Evolutionary conservation across 2,329 filamentous ascomycete genomes (phyloP).

Genomic region (Teratosphaeria destructans): DNA sequence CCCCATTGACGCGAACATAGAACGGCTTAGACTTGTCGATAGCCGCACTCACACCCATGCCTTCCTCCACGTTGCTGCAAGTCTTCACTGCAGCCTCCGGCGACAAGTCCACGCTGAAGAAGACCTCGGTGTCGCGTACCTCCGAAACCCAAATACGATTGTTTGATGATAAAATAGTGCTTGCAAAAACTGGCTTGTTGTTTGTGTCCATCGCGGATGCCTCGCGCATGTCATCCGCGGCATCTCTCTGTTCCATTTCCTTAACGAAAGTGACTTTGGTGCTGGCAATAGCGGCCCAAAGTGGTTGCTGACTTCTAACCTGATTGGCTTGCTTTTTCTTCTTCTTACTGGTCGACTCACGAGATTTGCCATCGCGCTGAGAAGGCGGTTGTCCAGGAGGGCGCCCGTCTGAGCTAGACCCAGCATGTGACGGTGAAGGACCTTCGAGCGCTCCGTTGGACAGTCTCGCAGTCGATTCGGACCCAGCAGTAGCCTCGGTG

Average conservation of each 20-base stretch:
- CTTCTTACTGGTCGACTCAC: constrained; percentile 59
- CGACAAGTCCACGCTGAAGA: constrained; percentile 44
- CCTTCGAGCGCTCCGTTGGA: constrained; percentile 12
- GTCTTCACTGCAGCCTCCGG: constrained; percentile 14
- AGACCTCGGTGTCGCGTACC: constrained; percentile 66
- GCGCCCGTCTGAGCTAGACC: constrained; percentile 35
- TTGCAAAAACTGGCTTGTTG: constrained; percentile 52
- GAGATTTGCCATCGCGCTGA: constrained; percentile 45
- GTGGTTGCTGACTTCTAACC: constrained; percentile 78
- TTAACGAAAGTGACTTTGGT: constrained; percentile 95
- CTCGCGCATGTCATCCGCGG: constrained; percentile 60
- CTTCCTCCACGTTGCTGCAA: constrained; percentile 26
- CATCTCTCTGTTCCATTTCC: constrained; percentile 63
- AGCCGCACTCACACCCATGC: constrained; percentile 30
- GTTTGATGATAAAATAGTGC: constrained; percentile 44
- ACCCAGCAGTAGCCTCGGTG: constrained; percentile 19
- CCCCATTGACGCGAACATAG: constrained; percentile 68
- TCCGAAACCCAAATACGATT: constrained; percentile 74
- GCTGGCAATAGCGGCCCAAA: constrained; percentile 89
- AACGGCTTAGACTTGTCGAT: constrained; percentile 65
- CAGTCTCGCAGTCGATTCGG: constrained; percentile 12
- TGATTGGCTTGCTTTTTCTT: constrained; percentile 84
- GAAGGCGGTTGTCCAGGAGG: constrained; percentile 42
- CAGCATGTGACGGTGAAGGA: constrained; percentile 13
- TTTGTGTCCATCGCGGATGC: constrained; percentile 67